Evolutionary conservation across 2,329 filamentous ascomycete species (phyloP).

Genomic region (Penicillium concentricum): DNA sequence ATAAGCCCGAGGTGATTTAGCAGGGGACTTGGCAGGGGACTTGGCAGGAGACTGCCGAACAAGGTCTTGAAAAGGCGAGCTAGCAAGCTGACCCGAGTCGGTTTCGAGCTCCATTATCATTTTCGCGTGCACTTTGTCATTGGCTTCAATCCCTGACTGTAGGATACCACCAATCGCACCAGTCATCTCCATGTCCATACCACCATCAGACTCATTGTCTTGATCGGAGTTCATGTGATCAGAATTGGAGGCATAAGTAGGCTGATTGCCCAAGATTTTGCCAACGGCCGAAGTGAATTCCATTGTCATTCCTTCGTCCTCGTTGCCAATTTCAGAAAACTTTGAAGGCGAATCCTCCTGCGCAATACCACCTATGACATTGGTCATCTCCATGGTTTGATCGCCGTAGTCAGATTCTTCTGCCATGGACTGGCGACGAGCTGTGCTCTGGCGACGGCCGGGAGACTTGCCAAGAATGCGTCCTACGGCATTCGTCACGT

Average conservation of each 20-base stretch:
- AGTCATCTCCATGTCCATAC: constrained; percentile 62
- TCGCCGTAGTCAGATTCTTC: constrained; percentile 49
- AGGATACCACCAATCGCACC: constrained; percentile 54
- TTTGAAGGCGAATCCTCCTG: constrained; percentile 19
- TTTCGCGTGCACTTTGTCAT: constrained; percentile 52
- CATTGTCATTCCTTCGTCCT: constrained; percentile 50
- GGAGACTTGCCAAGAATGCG: constrained; percentile 63
- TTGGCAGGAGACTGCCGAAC: constrained; percentile 32
- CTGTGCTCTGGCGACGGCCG: constrained; percentile 32
- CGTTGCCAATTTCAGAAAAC: constrained; percentile 21
- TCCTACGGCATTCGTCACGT: constrained; percentile 81
- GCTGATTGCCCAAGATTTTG: constrained; percentile 36
- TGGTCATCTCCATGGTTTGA: constrained; percentile 50
- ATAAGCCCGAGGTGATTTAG: constrained; percentile 26
- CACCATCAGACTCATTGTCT: constrained; percentile 29
- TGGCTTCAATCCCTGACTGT: constrained; percentile 38
- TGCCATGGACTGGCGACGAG: constrained; percentile 45
- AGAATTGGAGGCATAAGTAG: constrained; percentile 13
- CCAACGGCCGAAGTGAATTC: constrained; percentile 49
- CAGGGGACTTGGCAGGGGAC: constrained; percentile 16
- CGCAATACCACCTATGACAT: constrained; percentile 43
- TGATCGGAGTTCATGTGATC: constrained; percentile 24
- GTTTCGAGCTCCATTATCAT: constrained; percentile 60
- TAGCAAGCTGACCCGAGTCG: constrained; percentile 48
- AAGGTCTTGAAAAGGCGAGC: constrained; percentile 48